Evolutionary conservation across 176 grass and related monocot genomes (phyloP).

Genomic region (Olyra latifolia): DNA sequence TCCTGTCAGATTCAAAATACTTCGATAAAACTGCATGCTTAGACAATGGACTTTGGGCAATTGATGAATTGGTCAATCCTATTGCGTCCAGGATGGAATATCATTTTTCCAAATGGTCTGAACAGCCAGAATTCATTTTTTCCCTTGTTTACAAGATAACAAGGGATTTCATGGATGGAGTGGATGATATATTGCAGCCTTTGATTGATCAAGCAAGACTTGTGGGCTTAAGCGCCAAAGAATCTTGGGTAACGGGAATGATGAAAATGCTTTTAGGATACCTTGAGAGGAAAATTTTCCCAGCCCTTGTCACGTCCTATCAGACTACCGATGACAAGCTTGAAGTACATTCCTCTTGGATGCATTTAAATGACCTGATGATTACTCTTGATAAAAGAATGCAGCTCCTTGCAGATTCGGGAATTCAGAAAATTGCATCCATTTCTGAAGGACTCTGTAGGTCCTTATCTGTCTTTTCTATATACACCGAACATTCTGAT

Average conservation of each 20-base stretch:
- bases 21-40: constrained; percentile 46
- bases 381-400: constrained; percentile 91
- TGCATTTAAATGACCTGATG: constrained; percentile 89
- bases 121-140: constrained; percentile 86
- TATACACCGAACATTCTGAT: constrained; percentile 75
- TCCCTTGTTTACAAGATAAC: constrained; percentile 89
- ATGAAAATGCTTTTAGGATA: constrained; percentile 75
- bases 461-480: constrained; percentile 75
- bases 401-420: constrained; percentile 68
- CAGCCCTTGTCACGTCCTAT: constrained; percentile 47
- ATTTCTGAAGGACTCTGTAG: constrained; percentile 59
- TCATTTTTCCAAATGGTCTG: constrained; percentile 89
- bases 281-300: constrained; percentile 75
- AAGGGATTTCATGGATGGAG: constrained; percentile 84
- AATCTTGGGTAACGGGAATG: constrained; percentile 94
- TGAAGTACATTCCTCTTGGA: constrained; percentile 68
- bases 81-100: constrained; percentile 85
- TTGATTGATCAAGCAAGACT: constrained; percentile 90
- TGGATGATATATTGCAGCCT: constrained; percentile 89
- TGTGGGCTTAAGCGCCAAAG: constrained; percentile 84
- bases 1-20: constrained; percentile 27
- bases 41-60: constrained; percentile 69
- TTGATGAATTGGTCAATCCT: constrained; percentile 84
- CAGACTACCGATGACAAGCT: constrained; percentile 40
- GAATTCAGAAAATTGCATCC: constrained; percentile 54